A percentile compares a stretch with the other conserved stretches of the same genome.
Evolutionary conservation across 306 rosid genomes (phyloP).

Genomic region (Trifolium fragiferum): DNA sequence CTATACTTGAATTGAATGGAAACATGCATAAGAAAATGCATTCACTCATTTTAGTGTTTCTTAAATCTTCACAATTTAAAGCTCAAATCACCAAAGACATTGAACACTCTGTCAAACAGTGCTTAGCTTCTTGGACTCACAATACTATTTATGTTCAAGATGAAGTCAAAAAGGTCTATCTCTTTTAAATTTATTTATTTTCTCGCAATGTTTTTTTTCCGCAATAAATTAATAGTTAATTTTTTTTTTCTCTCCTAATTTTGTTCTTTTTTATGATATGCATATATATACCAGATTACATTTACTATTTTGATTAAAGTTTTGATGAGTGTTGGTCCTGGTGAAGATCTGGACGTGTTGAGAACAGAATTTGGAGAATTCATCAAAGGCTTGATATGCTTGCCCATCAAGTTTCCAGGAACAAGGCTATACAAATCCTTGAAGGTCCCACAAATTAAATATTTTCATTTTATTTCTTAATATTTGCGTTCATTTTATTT

Average conservation of each 20-base stretch:
- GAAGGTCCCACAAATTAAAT: slow-evolving; percentile 56
- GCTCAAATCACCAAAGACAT: slow-evolving; percentile 65
- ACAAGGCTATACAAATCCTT: slow-evolving; percentile 82
- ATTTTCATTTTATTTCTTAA: too few relatives aligned
- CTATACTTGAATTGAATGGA: slow-evolving; percentile 75
- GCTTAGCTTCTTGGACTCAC: slow-evolving; percentile 62
- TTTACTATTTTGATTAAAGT: slow-evolving; percentile 72
- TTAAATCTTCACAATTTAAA: slow-evolving; percentile 72
- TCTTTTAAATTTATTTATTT: too few relatives aligned
- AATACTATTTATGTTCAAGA: slow-evolving; percentile 64
- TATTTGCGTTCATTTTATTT: too few relatives aligned
- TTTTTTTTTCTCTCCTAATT: too few relatives aligned
- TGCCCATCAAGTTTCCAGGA: slow-evolving; percentile 92
- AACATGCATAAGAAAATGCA: slow-evolving; percentile 67
- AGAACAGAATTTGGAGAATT: slow-evolving; percentile 76
- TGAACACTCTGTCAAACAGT: slow-evolving; percentile 59
- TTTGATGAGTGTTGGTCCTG: slow-evolving; percentile 78
- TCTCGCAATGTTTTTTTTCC: too few relatives aligned
- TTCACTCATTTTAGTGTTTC: slow-evolving; percentile 69
- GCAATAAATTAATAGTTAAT: too few relatives aligned
- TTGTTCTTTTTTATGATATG: background rate
- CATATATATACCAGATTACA: slow-evolving; percentile 61
- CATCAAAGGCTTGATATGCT: slow-evolving; percentile 84
- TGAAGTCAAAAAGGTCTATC: slow-evolving; percentile 69
- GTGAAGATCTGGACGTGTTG: slow-evolving; percentile 69